Evolutionary conservation across 768 basidiomycete genomes (phyloP).

Genomic region (Hysterangium stoloniferum): DNA sequence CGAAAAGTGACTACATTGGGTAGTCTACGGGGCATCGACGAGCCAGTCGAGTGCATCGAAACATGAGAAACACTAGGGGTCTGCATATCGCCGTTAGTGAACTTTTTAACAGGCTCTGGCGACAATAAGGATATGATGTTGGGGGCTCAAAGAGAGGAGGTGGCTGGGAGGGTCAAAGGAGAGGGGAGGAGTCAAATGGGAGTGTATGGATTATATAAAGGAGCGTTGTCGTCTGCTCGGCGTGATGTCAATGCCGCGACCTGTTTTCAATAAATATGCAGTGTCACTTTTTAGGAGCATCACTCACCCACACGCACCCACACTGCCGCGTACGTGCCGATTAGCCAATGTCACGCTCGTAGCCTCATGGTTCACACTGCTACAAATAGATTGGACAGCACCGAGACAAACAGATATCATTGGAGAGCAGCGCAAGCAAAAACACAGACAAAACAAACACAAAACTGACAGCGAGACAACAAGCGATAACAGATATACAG

Average conservation of each 20-base stretch:
- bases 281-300: neutral
- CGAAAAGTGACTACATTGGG: constrained; percentile 4
- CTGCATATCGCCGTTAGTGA: neutral
- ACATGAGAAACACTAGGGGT: constrained; percentile 2
- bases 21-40: constrained; percentile 7
- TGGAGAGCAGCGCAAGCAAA: neutral
- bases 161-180: neutral
- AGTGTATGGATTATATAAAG: neutral
- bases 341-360: neutral
- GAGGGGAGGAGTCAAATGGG: neutral
- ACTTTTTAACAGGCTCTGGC: too few species aligned
- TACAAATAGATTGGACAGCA: too few species aligned
- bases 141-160: neutral
- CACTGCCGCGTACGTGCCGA: neutral
- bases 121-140: neutral
- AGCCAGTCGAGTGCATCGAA: neutral
- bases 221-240: neutral
- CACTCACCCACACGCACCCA: neutral
- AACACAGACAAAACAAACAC: neutral
- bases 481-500: neutral
- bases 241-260: constrained; percentile 5
- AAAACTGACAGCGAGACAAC: neutral
- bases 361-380: neutral
- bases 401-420: too few species aligned
- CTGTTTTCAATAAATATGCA: neutral